A percentile compares a stretch with the other conserved stretches of the same genome.
Conservation (phyloP, 345 rosid genomes). For the Trapa bicornis region DNA sequence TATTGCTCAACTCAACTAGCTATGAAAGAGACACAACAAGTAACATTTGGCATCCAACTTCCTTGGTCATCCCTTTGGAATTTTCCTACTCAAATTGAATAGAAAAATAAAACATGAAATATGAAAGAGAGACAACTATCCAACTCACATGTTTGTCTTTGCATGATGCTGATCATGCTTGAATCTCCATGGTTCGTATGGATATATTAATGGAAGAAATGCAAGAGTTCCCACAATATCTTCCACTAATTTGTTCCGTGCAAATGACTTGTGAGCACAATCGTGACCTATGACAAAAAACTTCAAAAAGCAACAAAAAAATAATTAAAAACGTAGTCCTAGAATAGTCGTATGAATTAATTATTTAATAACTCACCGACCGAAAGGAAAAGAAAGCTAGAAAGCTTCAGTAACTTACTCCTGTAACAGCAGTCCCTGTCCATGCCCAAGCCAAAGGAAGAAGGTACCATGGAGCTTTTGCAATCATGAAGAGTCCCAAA, state of each 20-base stretch:
- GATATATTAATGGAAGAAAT: slow-evolving; percentile 76
- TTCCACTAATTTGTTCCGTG: slow-evolving; percentile 77
- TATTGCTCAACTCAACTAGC: too few relatives aligned
- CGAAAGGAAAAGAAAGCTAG: background rate
- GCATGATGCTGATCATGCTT: slow-evolving; percentile 95
- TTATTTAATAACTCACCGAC: background rate
- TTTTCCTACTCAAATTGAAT: background rate
- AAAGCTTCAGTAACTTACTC: slow-evolving; percentile 32
- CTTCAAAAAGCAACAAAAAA: slow-evolving; percentile 22
- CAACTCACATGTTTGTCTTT: slow-evolving; percentile 75
- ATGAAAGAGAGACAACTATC: background rate
- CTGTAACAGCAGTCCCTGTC: slow-evolving; percentile 89
- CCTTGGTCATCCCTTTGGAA: background rate
- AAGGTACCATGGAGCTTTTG: slow-evolving; percentile 83
- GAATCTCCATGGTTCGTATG: slow-evolving; percentile 94
- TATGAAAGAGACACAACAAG: background rate
- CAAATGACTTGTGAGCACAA: slow-evolving; percentile 93
- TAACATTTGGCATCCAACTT: background rate
- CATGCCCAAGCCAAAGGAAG: slow-evolving; percentile 97
- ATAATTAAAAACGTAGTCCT: slow-evolving; percentile 11
- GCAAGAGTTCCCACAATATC: slow-evolving; percentile 92
- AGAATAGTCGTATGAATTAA: background rate
- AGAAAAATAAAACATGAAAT: background rate
- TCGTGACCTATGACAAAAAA: slow-evolving; percentile 99
- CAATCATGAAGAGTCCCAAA: slow-evolving; percentile 70